phyloP scores from a whole-genome alignment of 2,329 filamentous ascomycete genomes.

The Lecanicillium sp. region DNA sequence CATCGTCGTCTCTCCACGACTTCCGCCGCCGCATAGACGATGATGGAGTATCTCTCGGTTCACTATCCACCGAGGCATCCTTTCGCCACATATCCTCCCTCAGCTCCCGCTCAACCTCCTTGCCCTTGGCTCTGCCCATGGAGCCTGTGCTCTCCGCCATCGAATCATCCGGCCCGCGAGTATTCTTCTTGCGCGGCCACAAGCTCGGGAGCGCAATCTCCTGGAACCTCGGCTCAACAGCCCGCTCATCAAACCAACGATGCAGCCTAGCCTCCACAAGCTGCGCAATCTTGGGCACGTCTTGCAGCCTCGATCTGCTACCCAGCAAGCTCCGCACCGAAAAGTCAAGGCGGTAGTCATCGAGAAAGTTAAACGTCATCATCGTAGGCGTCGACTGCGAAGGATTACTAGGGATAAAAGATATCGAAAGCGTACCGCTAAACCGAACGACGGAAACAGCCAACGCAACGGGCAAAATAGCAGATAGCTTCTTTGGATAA shows the following conservation, averaged over 20 bases:
- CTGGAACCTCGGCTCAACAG: conserved; percentile 78
- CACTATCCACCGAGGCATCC: conserved; percentile 33
- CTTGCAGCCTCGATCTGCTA: conserved; percentile 69
- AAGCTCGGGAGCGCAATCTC: conserved; percentile 75
- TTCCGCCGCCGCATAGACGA: conserved; percentile 30
- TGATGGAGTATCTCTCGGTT: conserved; percentile 24
- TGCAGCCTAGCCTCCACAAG: conserved; percentile 73
- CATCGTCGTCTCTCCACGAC: conserved; percentile 26
- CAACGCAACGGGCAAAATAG: conserved; percentile 83
- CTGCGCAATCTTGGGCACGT: conserved; percentile 83
- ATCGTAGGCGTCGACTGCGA: conserved; percentile 69
- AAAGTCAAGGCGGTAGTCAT: conserved; percentile 79
- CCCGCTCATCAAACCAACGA: conserved; percentile 81
- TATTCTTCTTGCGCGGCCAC: conserved; percentile 81
- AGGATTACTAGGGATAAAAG: conserved; percentile 73
- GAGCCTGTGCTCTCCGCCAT: conserved; percentile 38
- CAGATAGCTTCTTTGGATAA: conserved; percentile 83
- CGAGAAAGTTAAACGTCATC: conserved; percentile 88
- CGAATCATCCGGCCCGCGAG: conserved; percentile 59
- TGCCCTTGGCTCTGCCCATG: conserved; percentile 43
- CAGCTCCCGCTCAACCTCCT: conserved; percentile 41
- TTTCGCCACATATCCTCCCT: conserved; percentile 43
- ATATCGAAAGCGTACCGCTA: conserved; percentile 87
- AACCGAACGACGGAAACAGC: conserved; percentile 90
- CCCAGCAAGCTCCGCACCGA: conserved; percentile 73